Conservation (phyloP, 257 asterid genomes). For the Solanum habrochaites region DNA sequence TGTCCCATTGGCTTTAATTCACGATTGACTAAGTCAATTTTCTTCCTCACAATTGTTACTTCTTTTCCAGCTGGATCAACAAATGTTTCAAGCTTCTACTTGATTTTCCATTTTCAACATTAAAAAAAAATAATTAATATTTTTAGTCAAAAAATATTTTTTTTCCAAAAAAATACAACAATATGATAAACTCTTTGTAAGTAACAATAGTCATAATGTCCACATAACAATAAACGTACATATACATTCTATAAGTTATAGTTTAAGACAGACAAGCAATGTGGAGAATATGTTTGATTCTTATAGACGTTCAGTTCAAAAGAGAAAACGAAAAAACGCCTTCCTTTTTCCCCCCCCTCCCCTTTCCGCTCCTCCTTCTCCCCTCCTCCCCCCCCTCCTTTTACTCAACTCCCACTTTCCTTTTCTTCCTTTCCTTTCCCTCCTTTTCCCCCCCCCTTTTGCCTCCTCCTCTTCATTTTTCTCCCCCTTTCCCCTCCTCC, state of each 20-base stretch:
- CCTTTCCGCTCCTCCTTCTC: no score
- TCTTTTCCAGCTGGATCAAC: conserved; percentile 83
- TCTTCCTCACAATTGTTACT: conserved; percentile 50
- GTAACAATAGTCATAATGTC: not conserved
- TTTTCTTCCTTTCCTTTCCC: no score
- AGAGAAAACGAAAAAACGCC: no score
- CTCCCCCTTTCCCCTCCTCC: no score
- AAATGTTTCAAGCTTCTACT: conserved; percentile 72
- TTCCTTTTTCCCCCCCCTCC: no score
- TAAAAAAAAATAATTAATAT: not conserved
- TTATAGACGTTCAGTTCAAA: not conserved
- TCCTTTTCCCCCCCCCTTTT: no score
- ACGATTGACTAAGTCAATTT: conserved; percentile 45
- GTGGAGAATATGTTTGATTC: no score
- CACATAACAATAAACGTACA: not conserved
- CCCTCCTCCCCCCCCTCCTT: no score
- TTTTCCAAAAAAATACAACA: accelerated
- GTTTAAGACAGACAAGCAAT: no score
- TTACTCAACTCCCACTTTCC: no score
- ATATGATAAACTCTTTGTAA: not conserved
- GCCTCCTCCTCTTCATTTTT: no score
- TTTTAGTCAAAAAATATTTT: no score
- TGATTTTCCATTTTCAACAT: conserved; percentile 7
- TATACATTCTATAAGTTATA: not conserved
- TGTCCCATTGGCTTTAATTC: conserved; percentile 59